Conservation (phyloP, 2,329 filamentous ascomycete genomes). For the Phoma sp. region DNA sequence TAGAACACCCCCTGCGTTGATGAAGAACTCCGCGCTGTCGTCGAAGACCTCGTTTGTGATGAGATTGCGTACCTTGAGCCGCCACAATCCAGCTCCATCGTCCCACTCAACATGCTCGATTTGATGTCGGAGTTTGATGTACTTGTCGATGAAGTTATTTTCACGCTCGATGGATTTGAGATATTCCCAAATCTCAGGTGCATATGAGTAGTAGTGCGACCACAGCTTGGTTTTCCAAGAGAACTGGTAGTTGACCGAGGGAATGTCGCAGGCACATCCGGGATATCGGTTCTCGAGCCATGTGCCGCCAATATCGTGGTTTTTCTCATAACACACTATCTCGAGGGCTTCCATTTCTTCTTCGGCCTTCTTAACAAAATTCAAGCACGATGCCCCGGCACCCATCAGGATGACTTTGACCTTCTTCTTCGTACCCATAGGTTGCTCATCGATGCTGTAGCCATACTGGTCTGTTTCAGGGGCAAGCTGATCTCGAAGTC, state of each 20-base stretch:
- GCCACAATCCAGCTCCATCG: constrained; percentile 22
- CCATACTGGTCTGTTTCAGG: constrained; percentile 50
- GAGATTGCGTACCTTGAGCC: constrained; percentile 21
- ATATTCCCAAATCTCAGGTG: constrained; percentile 58
- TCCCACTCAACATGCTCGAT: constrained; percentile 32
- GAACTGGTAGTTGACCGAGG: constrained; percentile 50
- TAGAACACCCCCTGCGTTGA: constrained; percentile 31
- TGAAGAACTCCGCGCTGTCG: constrained; percentile 32
- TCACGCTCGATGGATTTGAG: constrained; percentile 51
- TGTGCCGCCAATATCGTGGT: constrained; percentile 50
- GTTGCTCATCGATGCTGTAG: constrained; percentile 53
- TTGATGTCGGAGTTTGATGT: constrained; percentile 27
- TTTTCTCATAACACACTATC: constrained; percentile 53
- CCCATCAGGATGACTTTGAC: constrained; percentile 53
- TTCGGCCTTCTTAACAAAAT: constrained; percentile 54
- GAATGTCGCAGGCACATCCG: constrained; percentile 48
- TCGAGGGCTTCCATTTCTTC: constrained; percentile 51
- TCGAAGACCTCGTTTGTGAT: constrained; percentile 21
- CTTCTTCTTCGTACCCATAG: constrained; percentile 51
- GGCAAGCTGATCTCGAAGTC: constrained; percentile 35
- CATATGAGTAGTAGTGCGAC: constrained; percentile 52
- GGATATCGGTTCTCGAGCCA: constrained; percentile 52
- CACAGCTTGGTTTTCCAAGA: constrained; percentile 59
- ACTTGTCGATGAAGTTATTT: constrained; percentile 43
- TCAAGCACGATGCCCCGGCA: constrained; percentile 51